A percentile compares a stretch with the other conserved stretches of the same genome.
phyloP scores from a whole-genome alignment of 352 stramenopile genomes.

The Phytopythium chamaehyphon region DNA sequence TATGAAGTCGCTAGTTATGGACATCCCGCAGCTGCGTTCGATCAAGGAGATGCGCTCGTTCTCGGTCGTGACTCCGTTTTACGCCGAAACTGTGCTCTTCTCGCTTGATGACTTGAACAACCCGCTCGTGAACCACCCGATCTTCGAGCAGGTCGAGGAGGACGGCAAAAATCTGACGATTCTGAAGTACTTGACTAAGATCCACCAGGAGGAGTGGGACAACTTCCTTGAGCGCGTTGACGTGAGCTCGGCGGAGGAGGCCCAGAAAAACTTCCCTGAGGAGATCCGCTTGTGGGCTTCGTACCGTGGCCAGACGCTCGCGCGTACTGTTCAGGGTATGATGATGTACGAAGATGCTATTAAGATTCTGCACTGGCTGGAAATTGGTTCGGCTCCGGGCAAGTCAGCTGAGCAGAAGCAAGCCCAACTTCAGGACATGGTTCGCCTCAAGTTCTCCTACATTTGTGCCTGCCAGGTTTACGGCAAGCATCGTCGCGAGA shows the following conservation, averaged over 20 bases:
- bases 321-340: slow-evolving; percentile 79
- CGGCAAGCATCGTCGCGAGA: slow-evolving; percentile 63
- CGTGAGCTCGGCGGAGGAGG: slow-evolving; percentile 65
- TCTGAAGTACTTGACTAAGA: slow-evolving; percentile 82
- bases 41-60: slow-evolving; percentile 87
- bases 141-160: slow-evolving; percentile 82
- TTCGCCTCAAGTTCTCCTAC: slow-evolving; percentile 85
- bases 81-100: slow-evolving; percentile 77
- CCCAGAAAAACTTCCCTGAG: slow-evolving; percentile 61
- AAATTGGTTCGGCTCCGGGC: slow-evolving; percentile 67
- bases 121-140: slow-evolving; percentile 78
- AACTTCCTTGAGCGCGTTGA: slow-evolving; percentile 84
- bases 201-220: slow-evolving; percentile 81
- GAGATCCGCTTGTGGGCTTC: slow-evolving; percentile 81
- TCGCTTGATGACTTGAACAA: slow-evolving; percentile 79
- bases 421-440: slow-evolving; percentile 75
- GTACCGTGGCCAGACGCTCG: slow-evolving; percentile 76
- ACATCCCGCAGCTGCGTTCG: slow-evolving; percentile 71
- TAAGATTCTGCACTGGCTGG: slow-evolving; percentile 84
- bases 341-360: slow-evolving; percentile 88
- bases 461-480: slow-evolving; percentile 85
- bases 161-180: slow-evolving; percentile 84
- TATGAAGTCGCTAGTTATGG: slow-evolving; percentile 85
- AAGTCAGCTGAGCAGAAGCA: slow-evolving; percentile 77
- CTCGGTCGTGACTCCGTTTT: slow-evolving; percentile 82